These are phyloP conservation scores for Alternaria rosae DNA, from an alignment of 2,329 filamentous ascomycete genomes.

Conservation along the genomic window DNA sequence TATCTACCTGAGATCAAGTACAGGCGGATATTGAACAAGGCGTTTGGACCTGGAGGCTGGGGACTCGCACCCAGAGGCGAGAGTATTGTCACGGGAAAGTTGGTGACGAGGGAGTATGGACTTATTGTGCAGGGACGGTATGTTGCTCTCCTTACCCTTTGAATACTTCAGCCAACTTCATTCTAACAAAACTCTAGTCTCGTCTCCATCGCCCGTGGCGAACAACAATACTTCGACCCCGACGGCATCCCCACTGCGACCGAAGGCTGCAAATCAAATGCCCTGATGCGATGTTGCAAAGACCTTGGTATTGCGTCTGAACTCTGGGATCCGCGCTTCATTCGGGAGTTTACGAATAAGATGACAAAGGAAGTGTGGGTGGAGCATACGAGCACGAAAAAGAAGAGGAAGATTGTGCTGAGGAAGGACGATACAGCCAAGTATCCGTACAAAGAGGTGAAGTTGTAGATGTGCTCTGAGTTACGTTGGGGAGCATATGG, in stretches of 20 bases:
- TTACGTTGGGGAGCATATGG: background rate
- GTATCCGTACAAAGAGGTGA: constrained; percentile 67
- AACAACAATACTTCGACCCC: constrained; percentile 90
- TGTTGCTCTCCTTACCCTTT: constrained; percentile 36
- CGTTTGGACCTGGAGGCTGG: constrained; percentile 96
- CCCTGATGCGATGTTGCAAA: constrained; percentile 97
- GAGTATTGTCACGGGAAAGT: constrained; percentile 80
- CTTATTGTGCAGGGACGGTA: constrained; percentile 88
- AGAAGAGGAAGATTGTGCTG: constrained; percentile 85
- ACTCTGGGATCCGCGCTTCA: constrained; percentile 94
- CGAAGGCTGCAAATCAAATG: constrained; percentile 97
- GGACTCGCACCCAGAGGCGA: constrained; percentile 88
- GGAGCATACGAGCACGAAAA: constrained; percentile 86
- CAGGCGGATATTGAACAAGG: constrained; percentile 83
- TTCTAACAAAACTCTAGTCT: constrained; percentile 65
- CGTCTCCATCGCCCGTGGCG: constrained; percentile 89
- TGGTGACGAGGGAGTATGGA: constrained; percentile 89
- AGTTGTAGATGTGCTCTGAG: constrained; percentile 16
- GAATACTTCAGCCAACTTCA: too few relatives aligned
- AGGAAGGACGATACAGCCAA: constrained; percentile 80
- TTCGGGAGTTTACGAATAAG: constrained; percentile 79
- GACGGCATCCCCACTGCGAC: constrained; percentile 93
- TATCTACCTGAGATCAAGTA: constrained; percentile 99
- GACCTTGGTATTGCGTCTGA: constrained; percentile 94
- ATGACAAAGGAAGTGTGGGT: constrained; percentile 84